A percentile compares a stretch with the other conserved stretches of the same genome.
These are phyloP conservation scores for Talinum fruticosum DNA, from an alignment of 148 eudicot genomes.

Conservation along the genomic window DNA sequence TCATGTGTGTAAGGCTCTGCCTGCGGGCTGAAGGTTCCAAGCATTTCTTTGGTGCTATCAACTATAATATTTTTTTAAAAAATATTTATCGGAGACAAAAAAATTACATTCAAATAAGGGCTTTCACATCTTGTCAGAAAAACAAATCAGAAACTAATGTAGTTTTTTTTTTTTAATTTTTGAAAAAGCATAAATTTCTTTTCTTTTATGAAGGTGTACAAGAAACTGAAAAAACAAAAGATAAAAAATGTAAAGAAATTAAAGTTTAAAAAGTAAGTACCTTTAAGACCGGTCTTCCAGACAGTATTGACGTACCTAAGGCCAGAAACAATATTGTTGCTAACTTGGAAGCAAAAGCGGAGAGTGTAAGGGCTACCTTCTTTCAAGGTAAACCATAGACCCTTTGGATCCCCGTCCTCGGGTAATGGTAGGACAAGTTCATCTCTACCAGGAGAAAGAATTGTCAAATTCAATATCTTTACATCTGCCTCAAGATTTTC, in stretches of 20 bases:
- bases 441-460: slow-evolving; percentile 52
- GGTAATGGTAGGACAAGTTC: slow-evolving; percentile 61
- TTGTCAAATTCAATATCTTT: slow-evolving; percentile 61
- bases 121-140: too few species aligned
- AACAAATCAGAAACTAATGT: too few species aligned
- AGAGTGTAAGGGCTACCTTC: slow-evolving; percentile 74
- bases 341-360: slow-evolving; percentile 63
- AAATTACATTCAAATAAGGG: too few species aligned
- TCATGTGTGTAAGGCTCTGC: slow-evolving; percentile 59
- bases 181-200: too few species aligned
- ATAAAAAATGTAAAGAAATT: neutral
- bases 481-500: slow-evolving; percentile 71
- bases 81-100: too few species aligned
- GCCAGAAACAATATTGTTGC: slow-evolving; percentile 75
- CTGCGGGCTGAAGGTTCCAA: slow-evolving; percentile 77
- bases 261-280: slow-evolving; percentile 25
- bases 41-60: slow-evolving; percentile 71
- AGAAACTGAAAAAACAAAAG: neutral
- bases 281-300: slow-evolving; percentile 86
- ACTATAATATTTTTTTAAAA: slow-evolving; percentile 25
- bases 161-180: too few species aligned
- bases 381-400: slow-evolving; percentile 73
- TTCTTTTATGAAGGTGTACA: too few species aligned
- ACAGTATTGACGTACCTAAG: slow-evolving; percentile 68
- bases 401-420: slow-evolving; percentile 49